Base-by-base conservation (phyloP, 2,329 filamentous ascomycete genomes). In the Phaeosphaeriaceae sp. region DNA sequence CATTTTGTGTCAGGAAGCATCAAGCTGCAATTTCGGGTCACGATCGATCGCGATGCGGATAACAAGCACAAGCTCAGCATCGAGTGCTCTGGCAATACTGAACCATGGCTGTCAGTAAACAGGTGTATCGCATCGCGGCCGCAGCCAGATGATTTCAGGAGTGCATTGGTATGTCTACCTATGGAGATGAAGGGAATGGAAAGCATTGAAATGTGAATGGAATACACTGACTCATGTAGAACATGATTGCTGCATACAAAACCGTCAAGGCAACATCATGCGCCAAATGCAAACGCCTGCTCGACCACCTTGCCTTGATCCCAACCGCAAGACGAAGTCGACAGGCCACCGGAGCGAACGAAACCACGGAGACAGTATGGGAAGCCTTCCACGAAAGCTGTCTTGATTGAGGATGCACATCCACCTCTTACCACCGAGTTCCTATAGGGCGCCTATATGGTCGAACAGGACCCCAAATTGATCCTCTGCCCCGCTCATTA, bases 161-260 rank as follows among this genome's bases (percentile, higher is more conserved):
- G 71, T 63, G 53, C 77, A 17, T 59, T 79, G 70, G 76, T 78
- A 69, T 51, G 70, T 62, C 9, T 13, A 45, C 42, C 41, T 11
- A 36, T 36, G 31, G 31, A 36, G 31, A 36, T 13, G 31, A 11
- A 7, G 31, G 31, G 6, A 36, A 13, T 36, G 13, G 31, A 11
- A 36, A 7, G 13, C 13, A 36, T 36, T 13, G 31, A 17, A 22
- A 19, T 45, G n/a, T 21, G 36, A 33, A 44, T 42, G 19, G 11
- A 33, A 20, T 15, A 60, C 57, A 42, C 62, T 75, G 50, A 64
- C 17, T 27, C 40, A 31, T 40, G 27, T 56, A 78, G 76, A 70
- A 77, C 57, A 79, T 79, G 76, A 75, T 79, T 59, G 68, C 69
- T 31, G 72, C 75, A n/a, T 79, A 78, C 58, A 77, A 73, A 48